These are phyloP conservation scores for Colletotrichum musicola DNA, from an alignment of 2,329 filamentous ascomycete genomes.

Conservation along the genomic window DNA sequence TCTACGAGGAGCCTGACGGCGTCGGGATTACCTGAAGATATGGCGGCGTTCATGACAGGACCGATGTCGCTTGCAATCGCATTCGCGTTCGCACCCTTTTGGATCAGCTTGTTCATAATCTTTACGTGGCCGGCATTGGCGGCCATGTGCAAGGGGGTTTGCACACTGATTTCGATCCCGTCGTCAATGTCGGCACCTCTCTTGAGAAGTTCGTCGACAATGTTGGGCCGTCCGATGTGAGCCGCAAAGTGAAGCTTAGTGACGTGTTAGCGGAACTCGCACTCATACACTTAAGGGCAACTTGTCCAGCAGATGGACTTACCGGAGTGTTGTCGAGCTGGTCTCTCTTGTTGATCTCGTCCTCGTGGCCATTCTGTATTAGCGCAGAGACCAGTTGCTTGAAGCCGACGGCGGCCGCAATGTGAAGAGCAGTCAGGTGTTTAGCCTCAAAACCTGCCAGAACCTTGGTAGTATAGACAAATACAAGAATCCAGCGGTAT, in stretches of 20 bases:
- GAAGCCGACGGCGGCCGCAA: conserved; percentile 55
- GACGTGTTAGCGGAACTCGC: not conserved
- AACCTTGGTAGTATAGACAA: conserved; percentile 47
- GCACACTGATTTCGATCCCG: conserved; percentile 46
- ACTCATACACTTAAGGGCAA: not conserved
- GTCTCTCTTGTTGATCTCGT: conserved; percentile 50
- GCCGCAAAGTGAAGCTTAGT: conserved; percentile 48
- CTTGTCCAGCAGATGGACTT: conserved; percentile 33
- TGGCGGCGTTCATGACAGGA: conserved; percentile 56
- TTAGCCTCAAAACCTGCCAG: conserved; percentile 48
- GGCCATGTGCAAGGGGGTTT: conserved; percentile 56
- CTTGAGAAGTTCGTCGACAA: conserved; percentile 53
- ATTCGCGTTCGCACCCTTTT: conserved; percentile 53
- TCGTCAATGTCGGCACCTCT: conserved; percentile 50
- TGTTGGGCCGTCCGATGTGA: conserved; percentile 48
- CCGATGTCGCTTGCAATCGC: conserved; percentile 45
- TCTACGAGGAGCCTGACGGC: conserved; percentile 56
- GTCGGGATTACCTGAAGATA: conserved; percentile 55
- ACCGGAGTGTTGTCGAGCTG: conserved; percentile 50
- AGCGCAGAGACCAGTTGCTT: conserved; percentile 52
- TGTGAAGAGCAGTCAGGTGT: conserved; percentile 52
- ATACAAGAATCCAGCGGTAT: conserved; percentile 53
- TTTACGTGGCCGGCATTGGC: conserved; percentile 53
- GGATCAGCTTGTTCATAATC: conserved; percentile 55
- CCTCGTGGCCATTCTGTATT: conserved; percentile 52